phyloP scores from a whole-genome alignment of 805 yeast genomes.

The Myxozyma geophila region DNA sequence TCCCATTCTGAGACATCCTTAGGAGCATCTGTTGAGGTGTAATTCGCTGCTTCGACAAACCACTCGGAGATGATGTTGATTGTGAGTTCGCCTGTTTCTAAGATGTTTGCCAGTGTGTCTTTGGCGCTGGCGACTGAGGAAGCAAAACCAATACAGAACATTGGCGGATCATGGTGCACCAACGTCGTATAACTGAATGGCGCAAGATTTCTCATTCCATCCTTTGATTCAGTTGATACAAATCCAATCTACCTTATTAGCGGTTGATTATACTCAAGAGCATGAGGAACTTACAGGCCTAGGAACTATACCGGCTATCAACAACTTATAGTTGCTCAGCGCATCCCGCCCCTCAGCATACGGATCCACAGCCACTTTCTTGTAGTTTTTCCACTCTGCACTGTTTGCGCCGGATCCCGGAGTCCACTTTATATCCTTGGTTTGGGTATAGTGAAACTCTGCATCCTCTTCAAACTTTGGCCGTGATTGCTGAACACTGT shows the following conservation, averaged over 20 bases:
- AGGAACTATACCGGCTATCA: constrained; percentile 59
- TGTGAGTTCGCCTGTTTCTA: constrained; percentile 59
- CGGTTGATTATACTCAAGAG: not conserved
- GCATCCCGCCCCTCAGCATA: constrained; percentile 49
- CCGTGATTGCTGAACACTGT: constrained; percentile 1
- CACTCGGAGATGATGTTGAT: constrained; percentile 65
- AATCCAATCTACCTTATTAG: constrained; percentile 50
- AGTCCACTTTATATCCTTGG: constrained; percentile 7
- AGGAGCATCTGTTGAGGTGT: constrained; percentile 55
- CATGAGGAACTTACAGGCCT: constrained; percentile 49
- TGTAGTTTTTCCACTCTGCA: constrained; percentile 52
- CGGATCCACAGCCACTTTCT: constrained; percentile 58
- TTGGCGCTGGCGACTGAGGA: constrained; percentile 44
- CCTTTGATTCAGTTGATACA: constrained; percentile 52
- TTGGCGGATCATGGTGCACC: constrained; percentile 61
- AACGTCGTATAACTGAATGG: constrained; percentile 63
- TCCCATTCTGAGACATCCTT: constrained; percentile 59
- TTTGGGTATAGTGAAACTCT: constrained; percentile 12
- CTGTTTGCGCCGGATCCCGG: constrained; percentile 54
- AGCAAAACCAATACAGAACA: constrained; percentile 58
- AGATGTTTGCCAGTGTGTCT: constrained; percentile 57
- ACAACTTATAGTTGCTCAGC: constrained; percentile 55
- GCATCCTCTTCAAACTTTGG: constrained; percentile 11
- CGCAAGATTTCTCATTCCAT: constrained; percentile 57
- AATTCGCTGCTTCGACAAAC: constrained; percentile 68